Base-by-base conservation (phyloP, 2,329 filamentous ascomycete species). In the Fusarium sp. region DNA sequence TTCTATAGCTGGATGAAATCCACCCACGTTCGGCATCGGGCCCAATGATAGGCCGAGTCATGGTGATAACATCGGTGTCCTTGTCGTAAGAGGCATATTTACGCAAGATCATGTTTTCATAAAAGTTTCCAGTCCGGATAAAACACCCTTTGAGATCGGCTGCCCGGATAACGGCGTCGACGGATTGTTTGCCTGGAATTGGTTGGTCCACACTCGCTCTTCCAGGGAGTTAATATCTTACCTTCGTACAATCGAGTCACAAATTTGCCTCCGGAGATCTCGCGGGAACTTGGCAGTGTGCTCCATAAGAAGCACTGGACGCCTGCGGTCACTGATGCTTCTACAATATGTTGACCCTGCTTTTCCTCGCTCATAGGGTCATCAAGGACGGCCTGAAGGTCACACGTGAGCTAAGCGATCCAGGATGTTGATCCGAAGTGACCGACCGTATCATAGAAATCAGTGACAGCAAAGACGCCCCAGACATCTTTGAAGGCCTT, bases 291-390 rank as follows among this genome's bases (percentile, higher is more conserved):
- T 20, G 69, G 69, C 36, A 71, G 18, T 3, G 69, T 71, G 31
- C 69, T 71, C 69, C 69, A 71, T 3, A 71, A 36, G 58, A 71
- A 71, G 31, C 69, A 71, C 22, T 69, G 52, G 20, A 71, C 66
- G 5, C 52, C 65, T 25, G 69, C 69, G 50, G 38, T 40, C 16
- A 69, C 62, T 40, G 69, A 40, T 35, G 66, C 69, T 69, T 71
- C 66, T 4, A 71, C 66, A 9, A 71, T 71, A 47, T 71, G 69
- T 42, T 71, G 57, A 1, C 69, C 69, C 45, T 71, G 69, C 18
- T 69, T 71, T 54, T 71, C 69, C 22, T 71, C 69, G 6, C 69
- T 71, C 69, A 71, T 71, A 5, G 69, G 69, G 27, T 71, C 69
- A 35, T 71, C 69, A 10, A 71, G 66, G 3, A 71, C 69, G 18